Evolutionary conservation across 1,139 yeast species (phyloP), one percentile per base, ranked within the genome.

Genomic region (Diutina pseudorugosa): DNA sequence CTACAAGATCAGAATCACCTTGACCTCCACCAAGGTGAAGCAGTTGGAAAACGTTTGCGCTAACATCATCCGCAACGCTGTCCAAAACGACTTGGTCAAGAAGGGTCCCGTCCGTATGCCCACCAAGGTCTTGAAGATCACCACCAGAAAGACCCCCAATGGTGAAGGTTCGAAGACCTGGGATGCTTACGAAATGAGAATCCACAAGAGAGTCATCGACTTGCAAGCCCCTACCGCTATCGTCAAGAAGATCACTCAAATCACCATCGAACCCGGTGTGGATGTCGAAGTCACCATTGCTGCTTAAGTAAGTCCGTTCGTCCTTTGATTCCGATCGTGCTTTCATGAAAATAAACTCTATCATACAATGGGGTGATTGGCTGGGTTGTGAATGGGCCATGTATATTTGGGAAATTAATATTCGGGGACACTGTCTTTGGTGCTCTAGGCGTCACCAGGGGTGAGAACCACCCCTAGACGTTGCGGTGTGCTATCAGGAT

Each of bases 131-230:
- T 87, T 94, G 73, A 90, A 87, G 79, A 83, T 94, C 80, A 83
- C 96, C 80, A 93, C 99, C 87, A 91, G 99, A 88, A 94, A 94
- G 90, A 85, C 98, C 72, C 99, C 99, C 71, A 94, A 94, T 77
- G 99, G 99, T 91, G 98, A 94, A 83, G 99, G 99, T 91, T 93
- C 98, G 69, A 93, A 94, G 91, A 94, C 99, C 69, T 94, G 97
- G 97, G 99, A 94, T 76, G 80, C 95, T 69, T 94, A 84, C 77
- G 98, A 94, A 83, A 88, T 94, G 96, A 90, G 98, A 85, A 90
- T 94, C 82, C 98, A 94, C 96, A 94, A 94, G 94, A 91, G 99
- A 80, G 85, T 89, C 76, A 89, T 93, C 71, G 97, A 93, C 82
- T 83, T 94, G 76, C 94, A 88, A 80, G 96, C 98, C 65, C 96